Evolutionary conservation across 2,329 filamentous ascomycete species (phyloP).

Genomic region (Stachybotrys chlorohalonatus): DNA sequence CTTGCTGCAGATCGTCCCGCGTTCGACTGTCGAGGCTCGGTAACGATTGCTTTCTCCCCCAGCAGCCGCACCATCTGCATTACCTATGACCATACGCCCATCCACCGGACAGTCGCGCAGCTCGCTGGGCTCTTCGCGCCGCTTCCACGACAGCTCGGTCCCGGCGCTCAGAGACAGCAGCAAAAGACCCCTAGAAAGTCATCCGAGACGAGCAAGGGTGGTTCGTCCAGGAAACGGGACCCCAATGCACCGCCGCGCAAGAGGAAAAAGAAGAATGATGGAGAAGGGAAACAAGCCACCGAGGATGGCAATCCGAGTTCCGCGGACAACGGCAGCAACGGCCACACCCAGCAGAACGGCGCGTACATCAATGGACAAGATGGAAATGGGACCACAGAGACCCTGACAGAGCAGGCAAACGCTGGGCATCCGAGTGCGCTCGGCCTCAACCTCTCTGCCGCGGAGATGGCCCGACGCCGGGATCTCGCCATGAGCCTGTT

Average conservation of each 20-base stretch:
- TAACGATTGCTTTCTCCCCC: constrained; percentile 41
- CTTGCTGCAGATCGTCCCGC: constrained; percentile 39
- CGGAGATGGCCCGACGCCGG: constrained; percentile 40
- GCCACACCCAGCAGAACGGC: neutral
- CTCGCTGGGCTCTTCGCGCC: constrained; percentile 38
- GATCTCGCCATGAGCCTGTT: constrained; percentile 40
- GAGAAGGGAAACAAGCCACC: constrained; percentile 6
- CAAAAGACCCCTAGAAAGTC: constrained; percentile 15
- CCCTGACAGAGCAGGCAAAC: constrained; percentile 4
- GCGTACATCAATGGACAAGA: constrained; percentile 6
- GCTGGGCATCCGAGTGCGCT: constrained; percentile 9
- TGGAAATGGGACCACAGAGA: neutral
- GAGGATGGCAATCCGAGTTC: constrained; percentile 4
- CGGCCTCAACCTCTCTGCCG: constrained; percentile 27
- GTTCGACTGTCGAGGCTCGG: constrained; percentile 47
- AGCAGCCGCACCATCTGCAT: constrained; percentile 37
- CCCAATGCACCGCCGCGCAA: constrained; percentile 16
- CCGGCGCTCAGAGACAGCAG: constrained; percentile 13
- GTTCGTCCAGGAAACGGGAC: constrained; percentile 10
- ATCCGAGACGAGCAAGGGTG: constrained; percentile 17
- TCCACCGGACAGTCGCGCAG: constrained; percentile 47
- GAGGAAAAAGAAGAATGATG: constrained; percentile 17
- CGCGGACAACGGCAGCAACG: constrained; percentile 3
- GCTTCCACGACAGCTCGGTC: constrained; percentile 24
- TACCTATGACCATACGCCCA: constrained; percentile 45